Base-by-base conservation (phyloP, 306 rosid species). In the Vicia sativa region DNA sequence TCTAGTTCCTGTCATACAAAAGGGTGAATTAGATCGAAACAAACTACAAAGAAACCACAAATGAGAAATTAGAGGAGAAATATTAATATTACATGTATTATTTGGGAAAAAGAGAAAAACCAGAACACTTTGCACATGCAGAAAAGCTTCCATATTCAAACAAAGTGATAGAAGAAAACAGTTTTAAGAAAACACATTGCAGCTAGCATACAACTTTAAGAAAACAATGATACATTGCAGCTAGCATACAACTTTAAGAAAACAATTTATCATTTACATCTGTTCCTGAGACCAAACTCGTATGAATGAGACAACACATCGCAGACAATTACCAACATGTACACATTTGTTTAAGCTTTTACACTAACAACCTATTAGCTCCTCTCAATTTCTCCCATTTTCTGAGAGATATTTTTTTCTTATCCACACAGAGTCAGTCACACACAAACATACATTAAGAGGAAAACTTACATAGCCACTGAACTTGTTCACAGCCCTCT, bases 401-500 rank as follows among this genome's bases (percentile, higher is more conserved):
- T 46, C 31, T 13, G 41, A 48, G 41, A 46, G 29, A 41, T 29
- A 60, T 60, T 12, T n/a, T 23, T 9, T 34, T 37, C 34, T 38
- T 53, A 8, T 50, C 28, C 50, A 3, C 7, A 9, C 49, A 45
- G 0, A 68, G 7, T 41, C 38, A 69, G 57, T 57, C 29, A 59
- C 25, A 41, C 6, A 41, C 19, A 7, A 34, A 44, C 8, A 43
- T 7, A 38, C 1, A 70, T 9, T 44, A 19, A 61, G 12, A 72
- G 25, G 1, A 8, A 77, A 73, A 84, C 97, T 88, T 71, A 93
- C 98, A 63, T 73, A 90, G 29, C 91, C 83, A 70, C 73, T 88
- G 90, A 83, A 85, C 61, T 53, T 80, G 21, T 83, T 80, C 50
- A 90, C 91, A 65, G 95, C 98, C 65, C 78, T 80, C 26, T 93